Conservation (phyloP, 2,329 filamentous ascomycete species). For the Talaromyces sp. region DNA sequence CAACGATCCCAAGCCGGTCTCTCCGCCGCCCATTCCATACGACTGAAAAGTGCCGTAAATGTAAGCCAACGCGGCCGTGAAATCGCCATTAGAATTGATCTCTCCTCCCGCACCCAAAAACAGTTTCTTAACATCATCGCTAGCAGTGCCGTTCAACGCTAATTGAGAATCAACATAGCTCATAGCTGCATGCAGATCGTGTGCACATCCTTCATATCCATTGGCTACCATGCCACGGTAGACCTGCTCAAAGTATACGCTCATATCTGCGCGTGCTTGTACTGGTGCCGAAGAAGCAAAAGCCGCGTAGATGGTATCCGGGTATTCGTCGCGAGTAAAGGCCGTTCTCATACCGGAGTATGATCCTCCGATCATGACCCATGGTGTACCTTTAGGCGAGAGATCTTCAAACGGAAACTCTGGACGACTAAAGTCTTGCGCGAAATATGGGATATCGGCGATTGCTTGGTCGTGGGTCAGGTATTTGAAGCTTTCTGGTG, state of each 20-base stretch:
- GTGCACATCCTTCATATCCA: constrained; percentile 50
- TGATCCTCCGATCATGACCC: constrained; percentile 48
- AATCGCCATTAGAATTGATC: constrained; percentile 46
- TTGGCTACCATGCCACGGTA: constrained; percentile 49
- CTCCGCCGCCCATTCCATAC: constrained; percentile 41
- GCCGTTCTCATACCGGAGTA: constrained; percentile 46
- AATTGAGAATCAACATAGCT: constrained; percentile 50
- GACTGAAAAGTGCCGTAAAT: constrained; percentile 46
- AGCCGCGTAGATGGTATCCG: constrained; percentile 41
- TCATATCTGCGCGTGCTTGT: constrained; percentile 49
- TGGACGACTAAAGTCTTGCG: constrained; percentile 36
- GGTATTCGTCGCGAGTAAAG: constrained; percentile 43
- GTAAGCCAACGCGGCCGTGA: constrained; percentile 43
- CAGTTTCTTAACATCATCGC: constrained; percentile 45
- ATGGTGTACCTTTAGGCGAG: constrained; percentile 41
- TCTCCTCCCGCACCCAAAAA: constrained; percentile 50
- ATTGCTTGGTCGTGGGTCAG: constrained; percentile 45
- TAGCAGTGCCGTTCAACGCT: constrained; percentile 28
- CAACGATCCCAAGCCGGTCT: constrained; percentile 37
- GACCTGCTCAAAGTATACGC: constrained; percentile 51
- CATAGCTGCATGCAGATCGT: constrained; percentile 49
- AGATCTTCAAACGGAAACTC: constrained; percentile 34
- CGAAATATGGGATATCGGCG: constrained; percentile 46
- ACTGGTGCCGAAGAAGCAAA: constrained; percentile 45
- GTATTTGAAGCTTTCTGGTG: constrained; percentile 40